phyloP scores from a whole-genome alignment of 2,329 filamentous ascomycete genomes.

The Huntiella moniliformis region DNA sequence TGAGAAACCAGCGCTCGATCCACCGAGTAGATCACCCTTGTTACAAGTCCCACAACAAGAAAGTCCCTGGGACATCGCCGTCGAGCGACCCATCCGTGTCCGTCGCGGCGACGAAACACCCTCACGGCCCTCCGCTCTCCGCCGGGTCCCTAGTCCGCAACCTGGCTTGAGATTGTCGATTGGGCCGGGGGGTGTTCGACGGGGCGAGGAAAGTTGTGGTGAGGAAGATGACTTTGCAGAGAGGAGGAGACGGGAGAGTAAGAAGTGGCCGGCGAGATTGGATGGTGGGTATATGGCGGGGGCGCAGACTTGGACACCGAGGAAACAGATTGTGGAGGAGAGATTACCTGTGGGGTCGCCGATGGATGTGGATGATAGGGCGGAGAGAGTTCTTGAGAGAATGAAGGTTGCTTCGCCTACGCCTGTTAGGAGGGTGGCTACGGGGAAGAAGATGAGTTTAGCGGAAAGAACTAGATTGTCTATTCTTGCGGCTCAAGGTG shows the following conservation, averaged over 20 bases:
- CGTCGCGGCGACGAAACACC: constrained; percentile 10
- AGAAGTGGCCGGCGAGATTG: background rate
- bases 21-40: background rate
- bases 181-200: background rate
- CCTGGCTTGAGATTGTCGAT: constrained; percentile 1
- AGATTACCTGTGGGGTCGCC: background rate
- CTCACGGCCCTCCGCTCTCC: background rate
- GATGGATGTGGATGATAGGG: constrained; percentile 26
- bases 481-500: constrained; percentile 39
- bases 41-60: background rate
- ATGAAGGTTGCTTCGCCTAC: constrained; percentile 38
- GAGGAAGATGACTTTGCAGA: background rate
- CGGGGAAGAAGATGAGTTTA: constrained; percentile 41
- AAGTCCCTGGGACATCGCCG: constrained; percentile 2
- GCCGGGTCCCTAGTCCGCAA: constrained; percentile 5
- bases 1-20: background rate
- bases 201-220: background rate
- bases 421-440: constrained; percentile 29
- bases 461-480: constrained; percentile 66
- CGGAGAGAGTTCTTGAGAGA: constrained; percentile 36
- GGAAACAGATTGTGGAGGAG: too few species aligned
- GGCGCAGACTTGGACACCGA: background rate
- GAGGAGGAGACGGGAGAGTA: background rate
- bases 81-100: constrained; percentile 7
- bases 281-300: background rate